Evolutionary conservation across 805 yeast genomes (phyloP).

Genomic region (Candida ficus): DNA sequence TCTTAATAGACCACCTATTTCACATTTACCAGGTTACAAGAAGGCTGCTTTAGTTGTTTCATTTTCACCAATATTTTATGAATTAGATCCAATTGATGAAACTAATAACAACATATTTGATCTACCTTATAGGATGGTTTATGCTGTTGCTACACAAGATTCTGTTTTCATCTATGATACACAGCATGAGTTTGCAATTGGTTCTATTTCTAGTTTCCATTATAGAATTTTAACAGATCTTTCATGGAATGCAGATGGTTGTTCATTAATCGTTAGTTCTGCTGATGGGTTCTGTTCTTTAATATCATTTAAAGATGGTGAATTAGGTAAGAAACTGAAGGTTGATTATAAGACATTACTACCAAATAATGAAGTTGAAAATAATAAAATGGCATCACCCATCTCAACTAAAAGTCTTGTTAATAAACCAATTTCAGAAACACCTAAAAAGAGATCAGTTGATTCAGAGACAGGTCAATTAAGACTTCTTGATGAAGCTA

Average conservation of each 20-base stretch:
- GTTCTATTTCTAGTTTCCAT: slow-evolving; percentile 73
- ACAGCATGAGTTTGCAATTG: slow-evolving; percentile 60
- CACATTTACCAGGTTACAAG: slow-evolving; percentile 71
- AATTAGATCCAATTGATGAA: slow-evolving; percentile 22
- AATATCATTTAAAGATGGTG: slow-evolving; percentile 44
- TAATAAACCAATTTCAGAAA: neutral
- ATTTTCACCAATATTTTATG: slow-evolving; percentile 67
- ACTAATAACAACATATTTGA: slow-evolving; percentile 34
- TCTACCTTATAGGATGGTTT: slow-evolving; percentile 75
- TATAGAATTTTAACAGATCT: slow-evolving; percentile 86
- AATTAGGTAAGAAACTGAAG: slow-evolving; percentile 48
- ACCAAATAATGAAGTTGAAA: slow-evolving; percentile 11
- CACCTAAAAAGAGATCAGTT: slow-evolving; percentile 8
- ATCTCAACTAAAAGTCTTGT: slow-evolving; percentile 4
- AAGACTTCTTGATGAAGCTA: too few relatives aligned
- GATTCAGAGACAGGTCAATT: too few relatives aligned
- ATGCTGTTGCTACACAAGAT: slow-evolving; percentile 92
- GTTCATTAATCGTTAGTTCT: slow-evolving; percentile 63
- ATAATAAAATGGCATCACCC: slow-evolving; percentile 1
- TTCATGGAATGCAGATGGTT: slow-evolving; percentile 79
- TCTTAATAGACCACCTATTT: slow-evolving; percentile 63
- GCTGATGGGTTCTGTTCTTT: slow-evolving; percentile 91
- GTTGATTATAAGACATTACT: slow-evolving; percentile 21
- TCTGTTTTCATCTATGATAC: slow-evolving; percentile 81
- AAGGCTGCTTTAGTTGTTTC: slow-evolving; percentile 82